These are phyloP conservation scores for Pseudonitzschia pungens DNA, from an alignment of 108 stramenopile species.

Conservation along the genomic window DNA sequence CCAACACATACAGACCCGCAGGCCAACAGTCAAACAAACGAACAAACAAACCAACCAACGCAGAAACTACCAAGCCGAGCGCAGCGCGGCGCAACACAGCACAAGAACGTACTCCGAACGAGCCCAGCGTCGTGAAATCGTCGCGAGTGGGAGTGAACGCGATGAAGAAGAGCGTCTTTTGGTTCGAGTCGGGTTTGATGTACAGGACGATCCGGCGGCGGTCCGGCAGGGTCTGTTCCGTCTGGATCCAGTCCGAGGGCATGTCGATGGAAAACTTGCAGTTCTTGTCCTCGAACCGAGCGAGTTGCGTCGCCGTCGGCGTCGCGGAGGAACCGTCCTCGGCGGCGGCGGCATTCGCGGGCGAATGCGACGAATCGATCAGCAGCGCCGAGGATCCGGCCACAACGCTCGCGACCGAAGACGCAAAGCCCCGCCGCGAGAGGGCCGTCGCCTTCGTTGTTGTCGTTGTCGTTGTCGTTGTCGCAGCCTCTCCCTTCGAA, in stretches of 20 bases:
- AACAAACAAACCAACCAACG: background rate
- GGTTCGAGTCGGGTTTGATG: conserved; percentile 41
- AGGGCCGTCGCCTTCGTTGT: no score
- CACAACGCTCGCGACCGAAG: conserved; percentile 1
- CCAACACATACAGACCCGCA: no score
- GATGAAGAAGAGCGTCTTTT: conserved; percentile 55
- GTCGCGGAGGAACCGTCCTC: background rate
- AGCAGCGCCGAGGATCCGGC: background rate
- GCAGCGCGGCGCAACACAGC: background rate
- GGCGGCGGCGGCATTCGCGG: background rate
- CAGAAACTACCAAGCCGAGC: no score
- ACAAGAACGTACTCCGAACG: conserved; percentile 49
- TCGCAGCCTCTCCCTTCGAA: background rate
- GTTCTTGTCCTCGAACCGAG: conserved; percentile 44
- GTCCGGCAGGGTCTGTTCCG: conserved; percentile 61
- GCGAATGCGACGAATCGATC: conserved; percentile 7
- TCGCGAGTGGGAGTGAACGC: conserved; percentile 82
- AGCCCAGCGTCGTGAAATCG: conserved; percentile 72
- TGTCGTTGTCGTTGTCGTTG: no score
- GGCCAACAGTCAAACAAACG: background rate
- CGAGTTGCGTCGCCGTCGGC: conserved; percentile 20
- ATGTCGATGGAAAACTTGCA: conserved; percentile 55
- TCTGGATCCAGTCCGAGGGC: conserved; percentile 53
- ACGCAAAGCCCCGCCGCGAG: conserved; percentile 7
- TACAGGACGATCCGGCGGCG: conserved; percentile 66